Base-by-base conservation (phyloP, 768 basidiomycete genomes). In the Porphyrellus cyaneotinctus region DNA sequence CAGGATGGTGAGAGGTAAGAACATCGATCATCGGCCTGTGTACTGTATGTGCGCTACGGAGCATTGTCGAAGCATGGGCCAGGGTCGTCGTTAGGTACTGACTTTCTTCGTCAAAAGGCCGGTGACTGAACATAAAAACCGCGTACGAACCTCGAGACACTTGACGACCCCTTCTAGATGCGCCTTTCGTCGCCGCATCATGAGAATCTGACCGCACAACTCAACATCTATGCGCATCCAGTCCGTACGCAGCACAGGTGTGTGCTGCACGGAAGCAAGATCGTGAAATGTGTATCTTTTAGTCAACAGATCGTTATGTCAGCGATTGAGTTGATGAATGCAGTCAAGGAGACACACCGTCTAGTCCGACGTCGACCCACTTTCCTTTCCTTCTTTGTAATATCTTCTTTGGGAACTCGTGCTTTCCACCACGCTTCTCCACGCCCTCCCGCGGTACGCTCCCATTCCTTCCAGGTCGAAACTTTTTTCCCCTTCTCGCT, bases 181-280 rank as follows among this genome's bases (percentile, higher is more conserved):
- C 52, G 75, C 72, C 63, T 85, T 83, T 60, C 88, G 76, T 38
- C 88, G 72, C 31, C 71, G 72, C 81, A 89, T 81, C 58, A 85
- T 78, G 20, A 91, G 72, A 43, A 87, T 65, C 62, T 91, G 85
- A 5, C 85, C 87, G 61, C 85, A 85, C 15, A 91, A 74, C 60
- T 86, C 87, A 33, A 90, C 89, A 60, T 91, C 89, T 37, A 88
- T 81, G 45, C 77, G 79, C 86, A 91, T 87, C 60, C 79, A 74
- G 49, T 89, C 85, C 8, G 76, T 55, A 3, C 77, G 75, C 38
- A 88, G 65, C 12, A 84, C 70, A 32, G 72, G 72, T 53, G 77
- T 64, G 43, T 72, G 72, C 35, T 69, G 72, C 56, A 83, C 74
- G n/a, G 79, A 75, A 26, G 70, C 62, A 2, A 83, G 62, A 65